These are phyloP conservation scores for Pichia cactophila DNA, from an alignment of 1,139 yeast genomes.

Conservation along the genomic window DNA sequence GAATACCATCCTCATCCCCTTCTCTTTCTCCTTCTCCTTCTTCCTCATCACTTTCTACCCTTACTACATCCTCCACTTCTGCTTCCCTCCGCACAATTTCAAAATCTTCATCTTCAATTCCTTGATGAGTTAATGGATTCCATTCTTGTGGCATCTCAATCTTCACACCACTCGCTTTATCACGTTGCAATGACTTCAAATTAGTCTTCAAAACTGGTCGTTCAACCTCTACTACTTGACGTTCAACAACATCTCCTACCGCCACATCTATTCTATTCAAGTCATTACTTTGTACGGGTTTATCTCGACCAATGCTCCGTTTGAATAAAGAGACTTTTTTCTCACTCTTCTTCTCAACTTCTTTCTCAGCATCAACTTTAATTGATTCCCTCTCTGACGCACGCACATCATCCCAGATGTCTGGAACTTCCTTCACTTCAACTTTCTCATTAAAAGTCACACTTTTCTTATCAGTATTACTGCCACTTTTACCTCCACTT, in stretches of 20 bases:
- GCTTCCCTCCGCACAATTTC: conserved; percentile 19
- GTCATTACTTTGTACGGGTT: background rate
- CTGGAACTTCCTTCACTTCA: conserved; percentile 54
- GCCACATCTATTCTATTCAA: conserved; percentile 9
- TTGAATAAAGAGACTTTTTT: background rate
- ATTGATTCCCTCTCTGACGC: background rate
- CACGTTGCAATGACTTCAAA: conserved; percentile 13
- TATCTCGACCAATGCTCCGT: background rate
- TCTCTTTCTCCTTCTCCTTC: background rate
- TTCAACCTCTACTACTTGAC: conserved; percentile 7
- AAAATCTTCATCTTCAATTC: conserved; percentile 16
- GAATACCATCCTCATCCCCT: background rate
- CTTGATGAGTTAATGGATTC: conserved; percentile 16
- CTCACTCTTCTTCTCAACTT: conserved; percentile 1
- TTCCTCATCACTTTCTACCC: conserved; percentile 6
- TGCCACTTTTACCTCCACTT: background rate
- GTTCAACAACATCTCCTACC: conserved; percentile 23
- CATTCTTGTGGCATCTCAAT: conserved; percentile 16
- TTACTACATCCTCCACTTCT: conserved; percentile 18
- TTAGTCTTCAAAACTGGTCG: conserved; percentile 4
- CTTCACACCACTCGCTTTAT: background rate
- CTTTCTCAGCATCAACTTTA: conserved; percentile 7
- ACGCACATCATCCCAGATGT: conserved; percentile 43
- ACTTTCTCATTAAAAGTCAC: conserved; percentile 47
- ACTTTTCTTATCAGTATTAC: conserved; percentile 31